Base-by-base conservation (phyloP, 257 asterid genomes). In the Salvia rosmarinus region DNA sequence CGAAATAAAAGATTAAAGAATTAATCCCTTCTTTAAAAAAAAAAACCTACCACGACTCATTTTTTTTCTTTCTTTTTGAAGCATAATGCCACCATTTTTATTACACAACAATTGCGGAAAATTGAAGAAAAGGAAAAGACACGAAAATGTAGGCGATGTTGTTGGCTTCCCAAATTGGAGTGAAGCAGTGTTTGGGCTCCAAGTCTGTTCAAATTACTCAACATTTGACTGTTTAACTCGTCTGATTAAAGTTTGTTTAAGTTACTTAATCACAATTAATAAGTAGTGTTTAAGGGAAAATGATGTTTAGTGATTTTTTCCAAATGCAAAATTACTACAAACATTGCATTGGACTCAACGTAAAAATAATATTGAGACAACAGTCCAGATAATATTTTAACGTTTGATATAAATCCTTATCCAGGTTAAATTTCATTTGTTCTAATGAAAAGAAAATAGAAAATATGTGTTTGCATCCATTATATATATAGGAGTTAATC, bases 161-260 rank as follows among this genome's bases (percentile, higher is more conserved):
- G 74, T 68, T 72, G 79, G 58, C 80, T 69, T 80, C 30, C 74
- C 71, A 9, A 57, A 44, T 47, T 43, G 4, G 35, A 17, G 30
- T 55, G 77, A 30, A 7, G 70, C 20, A 13, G 14, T 14, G 52
- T 46, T 46, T n/a, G 7, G 8, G 19, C 44, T 39, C 37, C 37
- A 32, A 32, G 4, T 32, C 37, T 51, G 17, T 55, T 21, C 37
- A 4, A 55, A 55, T 23, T 11, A 55, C 61, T 10, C 17, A 9
- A 54, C n/a, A 10, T 54, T 4, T 54, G 25, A 21, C 32, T 21
- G 17, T 39, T 39, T 13, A 55, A 55, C 37, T 23, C 61, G 17
- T 55, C 20, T 52, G 14, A 8, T 0, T 2, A 28, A 20, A 20
- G n/a, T 50, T 16, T 9, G 13, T 20, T 21, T 52, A 1, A 0